These are phyloP conservation scores for Mycosarcoma maydis DNA, from an alignment of 1,284 basidiomycete genomes.

Conservation along the genomic window DNA sequence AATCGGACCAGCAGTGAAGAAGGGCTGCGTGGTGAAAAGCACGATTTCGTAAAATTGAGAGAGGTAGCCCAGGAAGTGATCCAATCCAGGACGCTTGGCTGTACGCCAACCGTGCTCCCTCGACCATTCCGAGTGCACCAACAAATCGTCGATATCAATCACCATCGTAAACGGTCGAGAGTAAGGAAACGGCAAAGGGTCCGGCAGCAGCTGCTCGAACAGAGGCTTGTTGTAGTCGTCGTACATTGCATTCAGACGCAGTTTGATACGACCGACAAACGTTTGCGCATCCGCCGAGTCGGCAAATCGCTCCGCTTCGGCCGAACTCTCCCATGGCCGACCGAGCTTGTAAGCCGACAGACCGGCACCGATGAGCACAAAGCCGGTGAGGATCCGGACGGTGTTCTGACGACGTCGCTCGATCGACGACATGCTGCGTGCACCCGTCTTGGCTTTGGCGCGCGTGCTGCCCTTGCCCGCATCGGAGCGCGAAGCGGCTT, in stretches of 20 bases:
- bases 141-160: slow-evolving; percentile 88
- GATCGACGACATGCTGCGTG: slow-evolving; percentile 64
- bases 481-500: slow-evolving; percentile 2
- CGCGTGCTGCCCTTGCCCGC: slow-evolving; percentile 39
- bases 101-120: slow-evolving; percentile 69
- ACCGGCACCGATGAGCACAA: slow-evolving; percentile 46
- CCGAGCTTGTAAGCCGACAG: slow-evolving; percentile 60
- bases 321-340: slow-evolving; percentile 64
- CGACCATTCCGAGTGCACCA: slow-evolving; percentile 86
- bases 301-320: slow-evolving; percentile 55
- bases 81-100: slow-evolving; percentile 84
- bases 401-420: slow-evolving; percentile 64
- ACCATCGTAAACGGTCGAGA: slow-evolving; percentile 92
- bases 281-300: slow-evolving; percentile 27
- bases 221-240: slow-evolving; percentile 72
- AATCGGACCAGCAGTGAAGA: slow-evolving; percentile 88
- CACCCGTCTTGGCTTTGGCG: slow-evolving; percentile 63
- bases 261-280: slow-evolving; percentile 58
- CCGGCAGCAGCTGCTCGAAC: slow-evolving; percentile 89
- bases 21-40: slow-evolving; percentile 89
- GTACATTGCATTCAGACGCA: slow-evolving; percentile 51
- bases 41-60: slow-evolving; percentile 98
- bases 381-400: slow-evolving; percentile 41
- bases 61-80: slow-evolving; percentile 96
- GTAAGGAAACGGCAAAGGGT: slow-evolving; percentile 82